Evolutionary conservation across 257 asterid species (phyloP), one percentile per base, ranked within the genome.

Genomic region (Nicotiana sylvestris): DNA sequence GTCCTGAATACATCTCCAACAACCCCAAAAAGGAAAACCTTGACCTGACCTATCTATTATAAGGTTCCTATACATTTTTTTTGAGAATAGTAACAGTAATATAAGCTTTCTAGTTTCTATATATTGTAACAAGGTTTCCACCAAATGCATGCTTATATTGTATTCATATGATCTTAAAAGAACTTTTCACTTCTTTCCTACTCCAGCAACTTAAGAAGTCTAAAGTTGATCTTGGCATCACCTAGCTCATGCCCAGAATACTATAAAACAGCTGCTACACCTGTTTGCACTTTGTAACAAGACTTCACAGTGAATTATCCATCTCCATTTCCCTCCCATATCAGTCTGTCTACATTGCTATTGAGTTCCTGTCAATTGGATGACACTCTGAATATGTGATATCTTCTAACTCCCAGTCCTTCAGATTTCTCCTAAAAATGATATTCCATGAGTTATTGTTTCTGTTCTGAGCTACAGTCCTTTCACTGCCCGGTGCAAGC

Each of bases 51-150:
- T 70, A 43, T 70, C 37, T 21, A 70, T 70, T 70, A 57, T 21
- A 43, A 70, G 69, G 51, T 43, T 70, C 37, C 77, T 69, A 37
- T 17, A 9, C 56, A 18, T 29, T 39, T 43, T 6, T 9, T 9
- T 43, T 43, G 51, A 43, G 51, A 43, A 43, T 43, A 43, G 12
- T 43, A 43, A 43, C 51, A 9, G 51, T 43, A 0, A 70, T 70
- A 57, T 21, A 43, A 70, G 69, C 60, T 70, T 70, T 69, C 77
- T 69, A 37, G 58, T 43, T 70, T 69, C 77, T 69, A 37, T 30
- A 9, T 17, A 18, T 29, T 39, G 77, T 37, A 39, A 37, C 30
- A 4, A 37, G 11, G 77, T 37, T 37, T 72, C 78, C 78, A 9
- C 51, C 51, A 43, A 43, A 2, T 43, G 51, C 11, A 2, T 43